Evolutionary conservation across 495 filamentous ascomycete genomes (phyloP), one percentile per base, ranked within the genome.

Genomic region (Aspergillus indologenus): DNA sequence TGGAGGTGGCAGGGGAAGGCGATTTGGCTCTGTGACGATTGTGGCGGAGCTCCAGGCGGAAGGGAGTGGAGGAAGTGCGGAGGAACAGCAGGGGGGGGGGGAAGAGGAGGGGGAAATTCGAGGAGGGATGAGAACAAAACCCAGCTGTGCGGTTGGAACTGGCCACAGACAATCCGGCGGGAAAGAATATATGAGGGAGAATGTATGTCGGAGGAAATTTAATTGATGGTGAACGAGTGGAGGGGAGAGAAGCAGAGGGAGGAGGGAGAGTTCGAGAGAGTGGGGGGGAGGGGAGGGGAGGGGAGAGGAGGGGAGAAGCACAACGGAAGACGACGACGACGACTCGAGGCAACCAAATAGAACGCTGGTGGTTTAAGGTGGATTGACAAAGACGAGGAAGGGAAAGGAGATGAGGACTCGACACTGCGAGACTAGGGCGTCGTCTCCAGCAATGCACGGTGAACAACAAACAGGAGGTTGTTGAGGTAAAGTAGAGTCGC

Each of bases 361-460:
- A 29, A 29, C 9, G 26, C 9, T 29, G 26, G 9, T 29, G 4
- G 34, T 7, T 40, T 40, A 7, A 11, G 34, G 34, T 11, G 34
- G 34, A 40, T 40, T 11, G 34, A 40, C 34, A 58, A n/a, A 17
- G 47, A 58, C 63, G 60, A 65, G 64, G n/a, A 49, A 45, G 19
- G 31, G 23, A 55, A 45, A 54, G 44, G n/a, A 31, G 55, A 53
- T 53, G 48, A 19, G 3, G 44, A 40, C 34, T 8, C 6, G 34
- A 40, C 34, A 29, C 4, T 29, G 26, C 26, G 26, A 29, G 26
- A 29, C 26, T 29, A 9, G n/a, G n/a, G n/a, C n/a, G n/a, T n/a
- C n/a, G 5, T 2, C 34, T 40, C 6, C 12, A 40, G 34, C 26
- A 3, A 9, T 29, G 26, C 26, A 29, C 4, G 26, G 3, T 3